Percentiles rank a stretch among this genome's conserved stretches.
These are phyloP conservation scores for Saccharomyces hybrid DNA, from an alignment of 1,139 yeast genomes.

Conservation along the genomic window DNA sequence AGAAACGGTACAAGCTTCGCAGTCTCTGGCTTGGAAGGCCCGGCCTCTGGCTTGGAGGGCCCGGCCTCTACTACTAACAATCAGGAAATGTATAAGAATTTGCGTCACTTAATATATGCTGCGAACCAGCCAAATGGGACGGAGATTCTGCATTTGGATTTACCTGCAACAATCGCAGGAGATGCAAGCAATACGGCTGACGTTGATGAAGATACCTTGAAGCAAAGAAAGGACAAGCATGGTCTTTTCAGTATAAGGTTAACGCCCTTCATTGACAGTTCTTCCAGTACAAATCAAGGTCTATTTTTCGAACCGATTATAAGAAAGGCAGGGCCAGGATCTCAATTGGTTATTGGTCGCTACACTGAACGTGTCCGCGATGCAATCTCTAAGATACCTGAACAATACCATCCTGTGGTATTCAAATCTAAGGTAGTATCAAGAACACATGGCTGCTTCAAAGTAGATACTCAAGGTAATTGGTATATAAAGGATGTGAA, in stretches of 20 bases:
- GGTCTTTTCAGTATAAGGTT: constrained; percentile 66
- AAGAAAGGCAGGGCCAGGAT: constrained; percentile 61
- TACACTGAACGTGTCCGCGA: constrained; percentile 77
- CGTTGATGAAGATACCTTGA: constrained; percentile 18
- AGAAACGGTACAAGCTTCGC: neutral
- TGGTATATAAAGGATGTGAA: constrained; percentile 86
- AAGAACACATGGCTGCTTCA: constrained; percentile 77
- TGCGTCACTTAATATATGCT: constrained; percentile 31
- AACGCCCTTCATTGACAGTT: constrained; percentile 83
- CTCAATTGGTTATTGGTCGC: constrained; percentile 66
- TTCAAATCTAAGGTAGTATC: constrained; percentile 92
- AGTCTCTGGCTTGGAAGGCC: too few species aligned
- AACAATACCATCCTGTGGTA: constrained; percentile 71
- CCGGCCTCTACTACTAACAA: constrained; percentile 5
- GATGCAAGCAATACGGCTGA: neutral
- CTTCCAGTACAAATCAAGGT: constrained; percentile 61
- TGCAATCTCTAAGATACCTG: constrained; percentile 65
- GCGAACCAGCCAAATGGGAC: constrained; percentile 26
- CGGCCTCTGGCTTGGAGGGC: neutral
- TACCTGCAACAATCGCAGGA: constrained; percentile 1
- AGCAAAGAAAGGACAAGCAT: constrained; percentile 41
- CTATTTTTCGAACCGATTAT: constrained; percentile 77
- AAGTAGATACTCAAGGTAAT: constrained; percentile 63
- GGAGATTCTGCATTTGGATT: constrained; percentile 21
- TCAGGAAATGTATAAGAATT: constrained; percentile 19